Conservation (phyloP, 352 stramenopile genomes). For the Globisporangium cederbergense region DNA sequence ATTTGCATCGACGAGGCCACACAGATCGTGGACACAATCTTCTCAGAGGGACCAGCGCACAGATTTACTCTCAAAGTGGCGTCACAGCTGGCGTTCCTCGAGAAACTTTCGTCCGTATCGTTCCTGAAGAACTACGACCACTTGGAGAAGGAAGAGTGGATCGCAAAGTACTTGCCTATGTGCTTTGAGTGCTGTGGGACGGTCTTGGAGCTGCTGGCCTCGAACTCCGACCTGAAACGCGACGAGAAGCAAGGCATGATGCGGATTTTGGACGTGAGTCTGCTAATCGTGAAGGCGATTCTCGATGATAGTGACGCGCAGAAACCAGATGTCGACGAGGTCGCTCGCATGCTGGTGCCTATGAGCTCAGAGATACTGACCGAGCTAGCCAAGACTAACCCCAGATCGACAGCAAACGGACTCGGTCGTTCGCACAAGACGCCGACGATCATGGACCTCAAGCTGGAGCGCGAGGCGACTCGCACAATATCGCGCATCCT, state of each 20-base stretch:
- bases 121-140: conserved; percentile 44
- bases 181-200: conserved; percentile 68
- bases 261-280: conserved; percentile 54
- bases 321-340: conserved; percentile 27
- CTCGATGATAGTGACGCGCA: conserved; percentile 47
- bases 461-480: conserved; percentile 1
- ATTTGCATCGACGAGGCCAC: conserved; percentile 45
- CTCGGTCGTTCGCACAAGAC: conserved; percentile 5
- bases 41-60: conserved; percentile 50
- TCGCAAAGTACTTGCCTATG: conserved; percentile 56
- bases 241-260: conserved; percentile 34
- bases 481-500: conserved; percentile 18
- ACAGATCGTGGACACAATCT: conserved; percentile 41
- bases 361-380: conserved; percentile 54
- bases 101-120: conserved; percentile 32
- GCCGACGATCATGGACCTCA: neutral
- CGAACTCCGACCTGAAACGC: conserved; percentile 9
- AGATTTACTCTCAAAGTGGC: conserved; percentile 31
- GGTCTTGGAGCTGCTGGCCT: conserved; percentile 42
- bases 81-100: conserved; percentile 44
- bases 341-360: conserved; percentile 48
- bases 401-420: conserved; percentile 19
- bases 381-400: conserved; percentile 29
- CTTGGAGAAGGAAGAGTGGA: conserved; percentile 49
- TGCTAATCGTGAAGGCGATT: conserved; percentile 51